Evolutionary conservation across 2,329 filamentous ascomycete genomes (phyloP), one percentile per base, ranked within the genome.

Genomic region (Furcasterigmium sp.): DNA sequence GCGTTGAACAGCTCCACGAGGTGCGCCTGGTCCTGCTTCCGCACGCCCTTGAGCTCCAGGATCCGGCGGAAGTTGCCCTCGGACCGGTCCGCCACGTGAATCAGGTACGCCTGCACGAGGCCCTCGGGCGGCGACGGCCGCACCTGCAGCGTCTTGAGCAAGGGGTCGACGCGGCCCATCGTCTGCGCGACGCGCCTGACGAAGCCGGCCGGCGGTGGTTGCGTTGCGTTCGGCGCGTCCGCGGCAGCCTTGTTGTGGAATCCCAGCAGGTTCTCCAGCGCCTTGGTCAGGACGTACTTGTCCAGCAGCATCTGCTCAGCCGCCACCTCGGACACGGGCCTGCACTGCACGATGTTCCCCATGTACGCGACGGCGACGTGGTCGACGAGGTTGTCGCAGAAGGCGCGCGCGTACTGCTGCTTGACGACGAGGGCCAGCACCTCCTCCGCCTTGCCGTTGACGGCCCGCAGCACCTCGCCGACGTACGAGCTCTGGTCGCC

Each of bases 241-340:
- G 56, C 52, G 3, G 62, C 52, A 4, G 68, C 54, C 5, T 68
- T 62, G 67, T 76, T 67, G 77, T 81, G 67, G 72, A 82, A 59
- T 55, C 76, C 82, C 48, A 90, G 72, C 5, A 95, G 72, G 43
- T 80, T 82, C 40, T 82, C 80, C 47, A 94, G 82, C 1, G 81
- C 80, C 56, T 91, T 90, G 45, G 88, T 91, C 18, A 95, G 72
- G 8, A 87, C 87, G 57, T 97, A 97, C 51, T 91, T 91, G 65
- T 98, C 93, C 5, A 98, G 80, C 17, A 97, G 75, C 90, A 98
- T 96, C 80, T 90, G 93, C 63, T 98, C 91, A 10, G 93, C 93
- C 11, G 91, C 93, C 43, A 90, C 87, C 65, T 97, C 93, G 5
- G 89, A 91, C 39, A 98, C 85, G 1, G 93, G 93, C 52, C 84